Percentiles rank a stretch among this genome's conserved stretches.
Conservation (phyloP, 441 rosid species). For the Isatis lusitanica region DNA sequence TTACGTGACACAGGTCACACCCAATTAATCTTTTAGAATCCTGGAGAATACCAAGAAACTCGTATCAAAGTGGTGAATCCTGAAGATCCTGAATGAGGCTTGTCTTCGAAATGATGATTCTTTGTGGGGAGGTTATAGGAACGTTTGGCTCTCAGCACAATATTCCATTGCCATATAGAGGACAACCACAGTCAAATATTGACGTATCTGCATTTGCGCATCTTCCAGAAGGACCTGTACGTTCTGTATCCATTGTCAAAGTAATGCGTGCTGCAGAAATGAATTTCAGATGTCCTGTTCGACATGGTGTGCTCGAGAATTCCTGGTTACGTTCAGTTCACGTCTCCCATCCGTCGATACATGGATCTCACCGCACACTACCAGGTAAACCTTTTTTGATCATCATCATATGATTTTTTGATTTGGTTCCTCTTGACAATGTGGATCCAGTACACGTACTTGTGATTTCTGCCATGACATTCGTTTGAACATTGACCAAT, state of each 20-base stretch:
- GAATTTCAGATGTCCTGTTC: slow-evolving; percentile 80
- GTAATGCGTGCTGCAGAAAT: slow-evolving; percentile 89
- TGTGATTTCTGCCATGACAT: background rate
- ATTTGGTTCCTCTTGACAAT: background rate
- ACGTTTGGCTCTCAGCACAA: slow-evolving; percentile 71
- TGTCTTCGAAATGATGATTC: slow-evolving; percentile 97
- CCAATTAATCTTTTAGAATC: too few relatives aligned
- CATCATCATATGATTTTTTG: background rate
- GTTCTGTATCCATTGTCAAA: slow-evolving; percentile 71
- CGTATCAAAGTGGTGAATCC: too few relatives aligned
- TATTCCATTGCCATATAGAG: slow-evolving; percentile 90
- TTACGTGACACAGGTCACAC: too few relatives aligned
- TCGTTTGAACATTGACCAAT: background rate
- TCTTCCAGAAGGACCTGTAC: slow-evolving; percentile 96
- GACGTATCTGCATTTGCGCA: slow-evolving; percentile 80
- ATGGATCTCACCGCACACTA: slow-evolving; percentile 97
- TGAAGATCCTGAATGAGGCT: too few relatives aligned
- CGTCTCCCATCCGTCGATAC: slow-evolving; percentile 96
- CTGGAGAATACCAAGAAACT: too few relatives aligned
- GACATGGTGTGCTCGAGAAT: slow-evolving; percentile 89
- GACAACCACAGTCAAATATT: slow-evolving; percentile 89
- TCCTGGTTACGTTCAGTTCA: slow-evolving; percentile 97
- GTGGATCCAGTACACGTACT: slow-evolving; percentile 2
- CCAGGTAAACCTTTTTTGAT: slow-evolving; percentile 59
- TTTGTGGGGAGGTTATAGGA: slow-evolving; percentile 92